A percentile compares a stretch with the other conserved stretches of the same genome.
Conservation (phyloP, 2,329 filamentous ascomycete species). For the Aspergillus quadrilineatus region DNA sequence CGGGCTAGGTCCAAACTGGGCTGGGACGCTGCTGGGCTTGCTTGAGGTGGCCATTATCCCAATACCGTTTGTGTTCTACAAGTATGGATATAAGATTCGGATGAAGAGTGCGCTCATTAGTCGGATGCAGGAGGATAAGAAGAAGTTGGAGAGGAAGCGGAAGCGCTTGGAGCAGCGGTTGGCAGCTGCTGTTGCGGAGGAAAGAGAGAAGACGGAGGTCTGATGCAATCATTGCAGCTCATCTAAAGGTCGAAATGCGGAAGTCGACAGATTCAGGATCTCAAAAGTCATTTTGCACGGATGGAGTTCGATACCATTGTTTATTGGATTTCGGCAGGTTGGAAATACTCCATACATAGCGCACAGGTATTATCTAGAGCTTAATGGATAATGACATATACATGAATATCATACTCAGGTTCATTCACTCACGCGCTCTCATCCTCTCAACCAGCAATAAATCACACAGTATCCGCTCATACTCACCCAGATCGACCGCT, state of each 20-base stretch:
- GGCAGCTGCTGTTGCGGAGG: slow-evolving; percentile 15
- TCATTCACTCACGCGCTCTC: neutral
- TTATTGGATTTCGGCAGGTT: neutral
- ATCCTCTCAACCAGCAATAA: slow-evolving; percentile 35
- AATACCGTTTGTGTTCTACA: slow-evolving; percentile 76
- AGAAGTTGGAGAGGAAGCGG: slow-evolving; percentile 45
- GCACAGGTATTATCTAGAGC: neutral
- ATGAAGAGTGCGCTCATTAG: slow-evolving; percentile 56
- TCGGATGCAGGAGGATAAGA: slow-evolving; percentile 57
- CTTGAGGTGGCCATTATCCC: slow-evolving; percentile 73
- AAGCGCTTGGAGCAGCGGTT: slow-evolving; percentile 21
- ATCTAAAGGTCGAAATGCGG: too few relatives aligned
- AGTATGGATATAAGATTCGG: slow-evolving; percentile 58
- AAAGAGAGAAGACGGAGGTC: slow-evolving; percentile 23
- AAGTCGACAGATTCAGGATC: neutral
- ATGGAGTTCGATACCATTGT: slow-evolving; percentile 11
- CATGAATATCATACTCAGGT: neutral
- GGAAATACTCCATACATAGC: neutral
- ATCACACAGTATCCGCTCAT: slow-evolving; percentile 60
- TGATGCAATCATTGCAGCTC: neutral
- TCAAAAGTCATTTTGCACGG: slow-evolving; percentile 16
- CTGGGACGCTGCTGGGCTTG: slow-evolving; percentile 71
- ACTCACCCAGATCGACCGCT: slow-evolving; percentile 67
- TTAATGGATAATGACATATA: slow-evolving; percentile 9
- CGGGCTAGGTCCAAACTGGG: slow-evolving; percentile 71